Percentiles rank a stretch among this genome's conserved stretches.
phyloP scores from a whole-genome alignment of 768 basidiomycete genomes.

The Psilocybe cubensis region DNA sequence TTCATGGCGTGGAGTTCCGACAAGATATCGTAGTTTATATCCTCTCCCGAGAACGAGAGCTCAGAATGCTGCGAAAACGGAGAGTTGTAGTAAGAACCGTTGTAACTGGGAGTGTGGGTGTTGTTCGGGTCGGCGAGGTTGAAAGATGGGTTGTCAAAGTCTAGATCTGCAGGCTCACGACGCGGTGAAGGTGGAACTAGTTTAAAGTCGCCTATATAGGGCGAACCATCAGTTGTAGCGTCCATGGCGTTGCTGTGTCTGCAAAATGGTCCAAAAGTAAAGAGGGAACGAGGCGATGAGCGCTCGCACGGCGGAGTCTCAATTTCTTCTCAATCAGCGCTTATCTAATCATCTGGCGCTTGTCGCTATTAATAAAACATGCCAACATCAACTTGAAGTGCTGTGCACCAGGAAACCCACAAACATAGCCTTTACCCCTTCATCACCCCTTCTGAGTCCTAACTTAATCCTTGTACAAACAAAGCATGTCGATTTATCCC shows the following conservation, averaged over 20 bases:
- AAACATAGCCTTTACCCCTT: too few relatives aligned
- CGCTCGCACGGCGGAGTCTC: not conserved
- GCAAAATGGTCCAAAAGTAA: not conserved
- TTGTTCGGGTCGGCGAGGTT: not conserved
- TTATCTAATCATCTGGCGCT: conserved; percentile 1
- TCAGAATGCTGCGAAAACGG: conserved; percentile 74
- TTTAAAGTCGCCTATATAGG: conserved; percentile 27
- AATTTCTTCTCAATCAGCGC: not conserved
- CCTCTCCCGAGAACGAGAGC: conserved; percentile 57
- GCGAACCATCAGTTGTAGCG: conserved; percentile 20
- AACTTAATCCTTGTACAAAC: too few relatives aligned
- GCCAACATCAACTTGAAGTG: too few relatives aligned
- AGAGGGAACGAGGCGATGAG: not conserved
- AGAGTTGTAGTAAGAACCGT: conserved; percentile 66
- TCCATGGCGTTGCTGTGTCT: conserved; percentile 13
- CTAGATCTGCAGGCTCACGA: conserved; percentile 5
- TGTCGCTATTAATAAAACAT: too few relatives aligned
- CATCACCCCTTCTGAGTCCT: too few relatives aligned
- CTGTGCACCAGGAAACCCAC: too few relatives aligned
- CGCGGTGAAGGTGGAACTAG: conserved; percentile 23
- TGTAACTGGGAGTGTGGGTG: conserved; percentile 27
- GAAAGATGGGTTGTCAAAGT: conserved; percentile 3
- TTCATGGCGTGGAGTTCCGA: conserved; percentile 44
- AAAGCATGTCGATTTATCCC: too few relatives aligned
- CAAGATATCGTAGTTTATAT: conserved; percentile 50